Evolutionary conservation across 2,329 filamentous ascomycete genomes (phyloP), one percentile per base, ranked within the genome.

Genomic region (Fusarium austroafricanum): DNA sequence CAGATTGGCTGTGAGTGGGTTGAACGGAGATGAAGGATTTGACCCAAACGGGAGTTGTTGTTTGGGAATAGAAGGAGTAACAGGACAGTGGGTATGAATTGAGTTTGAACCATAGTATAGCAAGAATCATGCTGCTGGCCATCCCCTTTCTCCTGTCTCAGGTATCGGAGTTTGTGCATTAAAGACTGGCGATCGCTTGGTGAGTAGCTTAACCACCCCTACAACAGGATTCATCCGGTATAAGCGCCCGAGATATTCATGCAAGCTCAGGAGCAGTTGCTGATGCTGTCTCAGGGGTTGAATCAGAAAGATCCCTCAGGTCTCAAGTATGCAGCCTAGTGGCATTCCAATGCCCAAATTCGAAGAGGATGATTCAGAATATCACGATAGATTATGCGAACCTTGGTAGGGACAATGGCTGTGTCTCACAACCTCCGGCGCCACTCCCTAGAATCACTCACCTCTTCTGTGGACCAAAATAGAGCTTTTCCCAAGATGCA

Each of bases 61-160:
- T 31, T 37, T 65, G 33, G 40, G 39, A 38, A 44, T 39, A 44
- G 55, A 37, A 20, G 35, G 37, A 67, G 53, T 38, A 40, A 37
- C 23, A 47, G 20, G 42, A 40, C 26, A 21, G 46, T 67, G 37
- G 57, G 42, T 51, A 43, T 21, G 23, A 29, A 39, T 31, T 23
- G 17, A 28, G 31, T 45, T 47, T 28, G 44, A 49, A 40, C 26
- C 33, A 17, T 26, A 33, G 18, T 31, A 40, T 29, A 18, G 15
- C 20, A 35, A 35, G 7, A 20, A 42, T 35, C 40, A 57, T 57
- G 7, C 40, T 31, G 46, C 45, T 50, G 21, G 33, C n/a, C 38
- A 33, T 39, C 39, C 29, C 45, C 21, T 38, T 31, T 20, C 39
- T 23, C 39, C 40, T 58, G 62, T 68, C 51, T 68, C 65, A 61